Percentiles rank a stretch among this genome's conserved stretches.
These are phyloP conservation scores for Lactarius akahatsu DNA, from an alignment of 768 basidiomycete species.

Conservation along the genomic window DNA sequence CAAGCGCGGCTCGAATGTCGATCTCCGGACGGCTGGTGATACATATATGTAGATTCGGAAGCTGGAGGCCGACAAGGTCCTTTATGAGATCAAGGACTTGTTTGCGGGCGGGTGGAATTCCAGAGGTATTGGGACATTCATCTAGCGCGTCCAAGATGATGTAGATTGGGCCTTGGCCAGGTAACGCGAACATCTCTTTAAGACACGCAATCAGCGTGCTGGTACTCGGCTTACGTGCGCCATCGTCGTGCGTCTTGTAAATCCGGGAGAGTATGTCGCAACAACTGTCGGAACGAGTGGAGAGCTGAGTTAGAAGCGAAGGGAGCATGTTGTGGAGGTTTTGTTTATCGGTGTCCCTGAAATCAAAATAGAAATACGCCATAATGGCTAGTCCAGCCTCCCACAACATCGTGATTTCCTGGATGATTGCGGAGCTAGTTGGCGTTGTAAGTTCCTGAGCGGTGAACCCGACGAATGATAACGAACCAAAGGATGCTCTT, in stretches of 20 bases:
- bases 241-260: neutral
- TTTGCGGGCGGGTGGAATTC: neutral
- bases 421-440: constrained; percentile 5
- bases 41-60: neutral
- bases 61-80: neutral
- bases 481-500: constrained; percentile 9
- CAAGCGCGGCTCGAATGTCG: neutral
- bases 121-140: constrained; percentile 3
- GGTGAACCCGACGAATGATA: neutral
- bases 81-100: neutral
- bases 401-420: neutral
- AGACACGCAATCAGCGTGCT: neutral
- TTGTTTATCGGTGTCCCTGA: neutral
- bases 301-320: neutral
- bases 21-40: neutral
- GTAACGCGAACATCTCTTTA: neutral
- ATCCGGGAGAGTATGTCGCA: neutral
- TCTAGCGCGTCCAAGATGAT: constrained; percentile 5
- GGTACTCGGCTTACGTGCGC: neutral
- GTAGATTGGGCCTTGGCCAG: neutral
- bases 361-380: constrained; percentile 2
- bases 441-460: neutral
- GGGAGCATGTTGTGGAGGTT: neutral
- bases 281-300: neutral
- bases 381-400: neutral